Base-by-base conservation (phyloP, 1,284 basidiomycete species). In the Heimioporus retisporus region DNA sequence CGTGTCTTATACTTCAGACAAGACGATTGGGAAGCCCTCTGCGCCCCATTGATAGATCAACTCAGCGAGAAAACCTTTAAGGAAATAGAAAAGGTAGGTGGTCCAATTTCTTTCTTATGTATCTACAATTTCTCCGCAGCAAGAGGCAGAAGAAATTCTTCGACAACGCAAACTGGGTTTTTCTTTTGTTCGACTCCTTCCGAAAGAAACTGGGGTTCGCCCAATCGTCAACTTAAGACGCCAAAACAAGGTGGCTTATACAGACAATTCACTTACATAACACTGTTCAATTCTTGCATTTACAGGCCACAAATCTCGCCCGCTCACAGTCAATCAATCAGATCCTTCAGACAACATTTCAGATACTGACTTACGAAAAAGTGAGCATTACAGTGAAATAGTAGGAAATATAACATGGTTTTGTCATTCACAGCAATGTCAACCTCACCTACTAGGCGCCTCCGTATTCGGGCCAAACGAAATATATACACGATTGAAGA, bases 121-220 rank as follows among this genome's bases (percentile, higher is more conserved):
- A 43, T n/a, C 77, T 43, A 75, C 62, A 13, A 15, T 3, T 43
- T 55, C 44, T 48, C 50, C 19, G 28, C 61, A 95, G 93, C 71
- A 75, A 42, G 90, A 95, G 68, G 90, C 88, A 1, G 81, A 85
- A 61, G 88, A 90, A 68, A 84, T 94, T 43, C 78, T 93, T 18
- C 84, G 87, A 40, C 88, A 91, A 69, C 87, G 93, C 6, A 89
- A 81, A 69, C 83, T 97, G 3, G 94, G 94, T 0, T 95, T 92
- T 75, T 95, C 96, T 0, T 94, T 93, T 68, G 91, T 99, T 11
- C 88, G 98, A 4, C 83, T 99, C 2, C 82, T 99, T 35, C 98
- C 97, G 0, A 99, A 99, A 79, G 96, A 97, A 64, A 94, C 89
- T 6, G 97, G 97, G 0, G 95, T 99, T 6, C 86, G 98, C 43